These are phyloP conservation scores for Penicillium diatomitis DNA, from an alignment of 495 filamentous ascomycete species.

Conservation along the genomic window DNA sequence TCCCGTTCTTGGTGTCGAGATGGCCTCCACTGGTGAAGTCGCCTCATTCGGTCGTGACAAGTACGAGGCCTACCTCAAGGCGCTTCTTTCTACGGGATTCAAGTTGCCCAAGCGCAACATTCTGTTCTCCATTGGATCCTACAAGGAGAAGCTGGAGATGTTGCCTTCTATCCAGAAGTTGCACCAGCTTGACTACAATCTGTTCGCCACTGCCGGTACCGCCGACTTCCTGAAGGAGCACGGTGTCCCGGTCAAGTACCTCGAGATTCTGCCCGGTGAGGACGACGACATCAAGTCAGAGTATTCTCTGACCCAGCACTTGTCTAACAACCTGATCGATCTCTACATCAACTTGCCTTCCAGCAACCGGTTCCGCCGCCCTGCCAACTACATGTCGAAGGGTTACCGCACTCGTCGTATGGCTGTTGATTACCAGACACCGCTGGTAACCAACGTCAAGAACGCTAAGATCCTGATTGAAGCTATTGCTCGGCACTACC, in stretches of 20 bases:
- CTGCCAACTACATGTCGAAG: constrained; percentile 96
- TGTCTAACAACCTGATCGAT: constrained; percentile 95
- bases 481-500: constrained; percentile 80
- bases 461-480: constrained; percentile 97
- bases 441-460: constrained; percentile 96
- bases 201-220: constrained; percentile 93
- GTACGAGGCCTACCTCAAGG: constrained; percentile 96
- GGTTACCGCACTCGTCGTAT: constrained; percentile 92
- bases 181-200: constrained; percentile 79
- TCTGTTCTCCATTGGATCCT: constrained; percentile 88
- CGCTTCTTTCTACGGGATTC: constrained; percentile 90
- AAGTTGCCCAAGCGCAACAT: constrained; percentile 93
- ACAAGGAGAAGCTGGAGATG: constrained; percentile 96
- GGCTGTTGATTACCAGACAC: constrained; percentile 98
- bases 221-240: constrained; percentile 93
- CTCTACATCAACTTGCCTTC: constrained; percentile 98
- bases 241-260: constrained; percentile 78
- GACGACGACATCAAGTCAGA: constrained; percentile 83
- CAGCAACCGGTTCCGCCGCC: constrained; percentile 90
- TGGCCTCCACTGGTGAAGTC: constrained; percentile 98
- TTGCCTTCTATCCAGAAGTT: constrained; percentile 85
- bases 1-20: constrained; percentile 94
- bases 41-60: constrained; percentile 93
- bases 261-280: constrained; percentile 68
- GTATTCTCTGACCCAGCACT: constrained; percentile 89